Percentiles rank a stretch among this genome's conserved stretches.
Conservation (phyloP, 139 green algal genomes). For the Micromonas commoda region DNA sequence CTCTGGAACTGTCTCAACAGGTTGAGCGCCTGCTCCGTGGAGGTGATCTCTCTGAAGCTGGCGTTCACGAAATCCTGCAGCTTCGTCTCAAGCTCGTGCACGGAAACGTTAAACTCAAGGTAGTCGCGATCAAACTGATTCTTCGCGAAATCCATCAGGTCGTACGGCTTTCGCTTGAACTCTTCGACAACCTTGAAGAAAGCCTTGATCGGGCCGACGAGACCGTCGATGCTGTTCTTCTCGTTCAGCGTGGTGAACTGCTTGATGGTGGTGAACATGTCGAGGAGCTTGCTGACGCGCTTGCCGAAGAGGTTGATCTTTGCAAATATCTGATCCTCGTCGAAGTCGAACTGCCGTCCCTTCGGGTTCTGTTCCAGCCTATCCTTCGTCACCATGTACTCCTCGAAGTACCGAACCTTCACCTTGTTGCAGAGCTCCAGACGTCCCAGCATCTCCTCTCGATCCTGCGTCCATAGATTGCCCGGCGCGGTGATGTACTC, state of each 20-base stretch:
- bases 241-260: slow-evolving; percentile 75
- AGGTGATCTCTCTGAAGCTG: slow-evolving; percentile 79
- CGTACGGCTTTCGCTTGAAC: slow-evolving; percentile 80
- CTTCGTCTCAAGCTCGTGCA: slow-evolving; percentile 45
- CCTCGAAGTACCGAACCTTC: slow-evolving; percentile 61
- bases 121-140: slow-evolving; percentile 83
- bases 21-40: slow-evolving; percentile 74
- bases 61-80: slow-evolving; percentile 81
- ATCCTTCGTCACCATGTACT: slow-evolving; percentile 76
- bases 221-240: slow-evolving; percentile 86
- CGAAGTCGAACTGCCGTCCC: slow-evolving; percentile 86
- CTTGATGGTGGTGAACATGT: slow-evolving; percentile 79
- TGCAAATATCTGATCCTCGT: slow-evolving; percentile 74
- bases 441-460: slow-evolving; percentile 45
- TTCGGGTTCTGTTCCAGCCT: slow-evolving; percentile 70
- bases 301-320: slow-evolving; percentile 73
- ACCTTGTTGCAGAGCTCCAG: slow-evolving; percentile 51
- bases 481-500: slow-evolving; percentile 51
- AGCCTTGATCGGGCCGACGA: slow-evolving; percentile 61
- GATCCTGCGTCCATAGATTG: slow-evolving; percentile 55
- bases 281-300: slow-evolving; percentile 65
- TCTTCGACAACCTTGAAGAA: slow-evolving; percentile 76
- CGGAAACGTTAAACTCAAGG: slow-evolving; percentile 60
- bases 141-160: slow-evolving; percentile 78
- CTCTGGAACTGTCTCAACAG: slow-evolving; percentile 81